phyloP scores from a whole-genome alignment of 164 flowering plant species.

The Liquidambar formosana region DNA sequence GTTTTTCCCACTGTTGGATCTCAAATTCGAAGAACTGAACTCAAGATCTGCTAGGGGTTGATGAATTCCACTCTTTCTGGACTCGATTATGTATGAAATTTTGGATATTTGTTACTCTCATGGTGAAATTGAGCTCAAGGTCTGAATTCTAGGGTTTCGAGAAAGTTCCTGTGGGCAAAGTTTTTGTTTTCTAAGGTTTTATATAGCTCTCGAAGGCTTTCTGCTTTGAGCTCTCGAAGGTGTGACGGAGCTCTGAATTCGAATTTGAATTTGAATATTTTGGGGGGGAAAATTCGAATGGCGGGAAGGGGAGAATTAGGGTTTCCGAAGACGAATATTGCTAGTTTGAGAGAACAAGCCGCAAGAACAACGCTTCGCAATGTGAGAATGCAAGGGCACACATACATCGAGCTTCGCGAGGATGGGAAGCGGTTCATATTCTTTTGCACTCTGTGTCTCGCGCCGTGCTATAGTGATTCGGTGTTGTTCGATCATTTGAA shows the following conservation, averaged over 20 bases:
- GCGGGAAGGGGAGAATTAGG: conserved; percentile 51
- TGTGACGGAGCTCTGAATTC: conserved; percentile 2
- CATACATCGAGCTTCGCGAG: conserved; percentile 76
- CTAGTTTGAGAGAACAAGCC: conserved; percentile 57
- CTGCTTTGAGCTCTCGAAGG: conserved; percentile 2
- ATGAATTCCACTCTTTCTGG: neutral
- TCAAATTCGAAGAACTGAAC: conserved; percentile 4
- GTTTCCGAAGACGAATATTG: conserved; percentile 32
- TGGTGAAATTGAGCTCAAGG: neutral
- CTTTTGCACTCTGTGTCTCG: conserved; percentile 78
- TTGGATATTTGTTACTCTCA: no score
- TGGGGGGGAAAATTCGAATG: conserved; percentile 39
- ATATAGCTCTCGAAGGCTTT: neutral
- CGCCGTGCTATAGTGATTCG: conserved; percentile 74
- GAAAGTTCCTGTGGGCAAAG: neutral
- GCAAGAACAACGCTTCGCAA: conserved; percentile 52
- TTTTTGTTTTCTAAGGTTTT: conserved; percentile 4
- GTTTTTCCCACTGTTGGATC: neutral
- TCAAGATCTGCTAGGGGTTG: neutral
- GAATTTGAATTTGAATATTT: neutral
- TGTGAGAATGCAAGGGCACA: conserved; percentile 72
- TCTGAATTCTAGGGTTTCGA: conserved; percentile 1
- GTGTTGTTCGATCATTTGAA: conserved; percentile 65
- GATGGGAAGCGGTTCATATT: conserved; percentile 70
- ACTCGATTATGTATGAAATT: neutral